Percentiles rank a stretch among this genome's conserved stretches.
Evolutionary conservation across 2,329 filamentous ascomycete genomes (phyloP).

Genomic region (Chaetomium sp.): DNA sequence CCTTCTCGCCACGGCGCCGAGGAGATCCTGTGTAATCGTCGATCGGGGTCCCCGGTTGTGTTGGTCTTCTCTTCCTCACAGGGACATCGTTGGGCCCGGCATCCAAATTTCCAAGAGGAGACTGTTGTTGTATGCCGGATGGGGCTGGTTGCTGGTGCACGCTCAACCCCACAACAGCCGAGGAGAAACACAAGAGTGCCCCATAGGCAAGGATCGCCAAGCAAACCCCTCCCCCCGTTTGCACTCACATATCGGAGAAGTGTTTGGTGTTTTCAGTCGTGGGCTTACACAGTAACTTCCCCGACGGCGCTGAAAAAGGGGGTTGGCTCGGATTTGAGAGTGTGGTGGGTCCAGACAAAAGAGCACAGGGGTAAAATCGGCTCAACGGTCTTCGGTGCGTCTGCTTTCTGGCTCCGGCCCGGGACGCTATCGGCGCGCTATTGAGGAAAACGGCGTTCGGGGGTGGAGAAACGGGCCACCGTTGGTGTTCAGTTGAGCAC

Average conservation of each 20-base stretch:
- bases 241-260: background rate
- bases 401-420: slow-evolving; percentile 13
- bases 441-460: slow-evolving; percentile 11
- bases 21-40: slow-evolving; percentile 17
- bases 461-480: slow-evolving; percentile 3
- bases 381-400: slow-evolving; percentile 12
- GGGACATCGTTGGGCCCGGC: background rate
- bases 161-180: background rate
- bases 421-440: slow-evolving; percentile 20
- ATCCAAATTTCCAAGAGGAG: background rate
- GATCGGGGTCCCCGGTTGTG: slow-evolving; percentile 12
- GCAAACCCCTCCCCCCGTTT: background rate
- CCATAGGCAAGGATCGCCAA: slow-evolving; percentile 9
- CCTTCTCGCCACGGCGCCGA: slow-evolving; percentile 13
- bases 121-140: background rate
- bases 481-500: slow-evolving; percentile 13
- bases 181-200: background rate
- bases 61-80: background rate
- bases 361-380: slow-evolving; percentile 1
- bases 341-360: slow-evolving; percentile 12
- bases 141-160: slow-evolving; percentile 8
- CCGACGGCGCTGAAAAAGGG: slow-evolving; percentile 16
- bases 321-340: background rate
- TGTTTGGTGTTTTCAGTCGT: background rate
- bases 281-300: background rate